Base-by-base conservation (phyloP, 1,284 basidiomycete species). In the Sporisorium sorghi region DNA sequence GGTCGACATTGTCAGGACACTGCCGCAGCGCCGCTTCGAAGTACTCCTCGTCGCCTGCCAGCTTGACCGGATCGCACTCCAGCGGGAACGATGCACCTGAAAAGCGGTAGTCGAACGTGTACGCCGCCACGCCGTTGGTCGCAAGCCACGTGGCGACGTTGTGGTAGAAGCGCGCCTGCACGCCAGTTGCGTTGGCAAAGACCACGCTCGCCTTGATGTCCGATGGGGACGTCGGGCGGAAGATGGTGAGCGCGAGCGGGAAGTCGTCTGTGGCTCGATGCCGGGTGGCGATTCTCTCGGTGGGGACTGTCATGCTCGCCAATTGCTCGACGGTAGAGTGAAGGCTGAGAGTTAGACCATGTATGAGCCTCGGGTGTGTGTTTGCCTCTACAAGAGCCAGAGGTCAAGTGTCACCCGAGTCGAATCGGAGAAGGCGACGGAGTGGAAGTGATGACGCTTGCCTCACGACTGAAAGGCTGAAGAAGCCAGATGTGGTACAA, bases 41-140 rank as follows among this genome's bases (percentile, higher is more conserved):
- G 49, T 71, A 68, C 15, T 80, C 71, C 30, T 73, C 64, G 51
- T 76, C 73, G 33, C 69, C 56, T 10, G 70, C 60, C 8, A 80
- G 67, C 44, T 61, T 73, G 12, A 28, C 43, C 4, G 72, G 53
- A n/a, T 67, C 69, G n/a, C 28, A 52, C 19, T 75, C 61, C 23
- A 61, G 55, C 9, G 79, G 79, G 33, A 80, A 77, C 7, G 75
- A 77, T 6, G 58, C 53, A 8, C 79, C 79, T 1, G 71, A 70
- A 37, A 58, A 80, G 40, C 77, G 68, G 23, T 75, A 80, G 71
- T 80, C 79, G 53, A 79, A 77, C 0, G 79, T 80, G 40, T 66
- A 73, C 14, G 73, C 73, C 10, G 62, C 72, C 0, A 80, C 60
- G n/a, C 77, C 79, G 26, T 78, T 64, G 8, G 50, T 47, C 1